phyloP scores from a whole-genome alignment of 2,329 filamentous ascomycete species.

The Phialophora tarda region DNA sequence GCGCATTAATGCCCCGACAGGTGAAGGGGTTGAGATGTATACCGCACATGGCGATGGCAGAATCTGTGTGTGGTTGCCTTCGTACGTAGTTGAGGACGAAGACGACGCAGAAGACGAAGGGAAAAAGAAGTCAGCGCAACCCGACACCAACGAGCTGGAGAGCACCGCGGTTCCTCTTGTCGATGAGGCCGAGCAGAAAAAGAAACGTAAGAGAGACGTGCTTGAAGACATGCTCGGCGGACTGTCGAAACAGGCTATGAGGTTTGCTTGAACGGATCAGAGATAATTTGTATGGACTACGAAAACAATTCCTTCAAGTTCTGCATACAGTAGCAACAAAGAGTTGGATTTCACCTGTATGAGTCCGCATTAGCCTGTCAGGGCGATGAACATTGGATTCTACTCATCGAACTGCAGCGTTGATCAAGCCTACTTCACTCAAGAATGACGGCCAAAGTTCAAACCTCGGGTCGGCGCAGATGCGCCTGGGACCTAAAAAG shows the following conservation, averaged over 20 bases:
- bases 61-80: constrained; percentile 73
- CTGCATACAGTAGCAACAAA: not conserved
- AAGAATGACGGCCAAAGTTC: not conserved
- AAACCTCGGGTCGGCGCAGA: not conserved
- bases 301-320: not conserved
- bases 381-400: not conserved
- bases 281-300: not conserved
- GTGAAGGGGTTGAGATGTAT: constrained; percentile 71
- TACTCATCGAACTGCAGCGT: not conserved
- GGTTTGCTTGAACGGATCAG: not conserved
- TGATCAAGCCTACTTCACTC: not conserved
- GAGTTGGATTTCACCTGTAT: not conserved
- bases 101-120: constrained; percentile 46
- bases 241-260: constrained; percentile 48
- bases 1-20: constrained; percentile 64
- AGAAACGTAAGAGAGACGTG: constrained; percentile 74
- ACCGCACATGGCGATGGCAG: constrained; percentile 84
- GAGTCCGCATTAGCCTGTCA: not conserved
- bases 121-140: not conserved
- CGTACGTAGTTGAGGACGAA: constrained; percentile 50
- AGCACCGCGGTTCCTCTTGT: not conserved
- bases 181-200: constrained; percentile 50
- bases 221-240: constrained; percentile 80
- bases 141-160: constrained; percentile 5
- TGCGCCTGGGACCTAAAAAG: not conserved